Base-by-base conservation (phyloP, 176 grass and related monocot genomes). In the Cymbopogon citratus region DNA sequence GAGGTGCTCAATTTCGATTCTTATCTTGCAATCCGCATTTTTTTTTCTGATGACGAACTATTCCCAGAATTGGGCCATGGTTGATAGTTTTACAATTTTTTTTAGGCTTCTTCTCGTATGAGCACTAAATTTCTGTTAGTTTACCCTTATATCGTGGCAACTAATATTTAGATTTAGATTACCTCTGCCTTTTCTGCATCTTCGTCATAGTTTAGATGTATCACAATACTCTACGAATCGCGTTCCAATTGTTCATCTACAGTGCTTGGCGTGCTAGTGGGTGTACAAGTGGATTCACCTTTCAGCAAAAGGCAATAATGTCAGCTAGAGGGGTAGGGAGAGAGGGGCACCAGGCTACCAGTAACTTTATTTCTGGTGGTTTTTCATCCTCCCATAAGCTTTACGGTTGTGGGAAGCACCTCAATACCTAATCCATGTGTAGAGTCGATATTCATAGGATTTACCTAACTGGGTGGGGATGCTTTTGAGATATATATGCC, bases 301-400 rank as follows among this genome's bases (percentile, higher is more conserved):
- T 81, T 81, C 85, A 87, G 78, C 46, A 45, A 87, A 84, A 76
- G 84, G 85, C 71, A 87, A 87, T 76, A 57, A 81, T 81, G 51
- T 76, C 49, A 69, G 27, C 78, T 76, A 82, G 4, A 76, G 69
- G 81, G 63, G 21, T 49, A 9, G 13, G 19, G 38, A 28, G 46
- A 11, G 31, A 33, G 31, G 31, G 36, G 25, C 12, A 44, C 25
- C 13, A 73, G 85, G 40, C 77, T 60, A 75, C 77, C 34, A 75
- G 77, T 61, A 87, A 87, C 51, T 87, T 87, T 69, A 11, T 44
- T 68, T 67, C 77, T 28, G 71, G 36, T 76, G 74, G 29, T 43
- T 44, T 81, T 61, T 74, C 12, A 63, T 87, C 51, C 70, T 80
- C 74, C 51, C 24, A 80, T 62, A 82, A 23, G 80, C 65, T 76